Conservation (phyloP, 768 basidiomycete genomes). For the Tremella yokohamensis region DNA sequence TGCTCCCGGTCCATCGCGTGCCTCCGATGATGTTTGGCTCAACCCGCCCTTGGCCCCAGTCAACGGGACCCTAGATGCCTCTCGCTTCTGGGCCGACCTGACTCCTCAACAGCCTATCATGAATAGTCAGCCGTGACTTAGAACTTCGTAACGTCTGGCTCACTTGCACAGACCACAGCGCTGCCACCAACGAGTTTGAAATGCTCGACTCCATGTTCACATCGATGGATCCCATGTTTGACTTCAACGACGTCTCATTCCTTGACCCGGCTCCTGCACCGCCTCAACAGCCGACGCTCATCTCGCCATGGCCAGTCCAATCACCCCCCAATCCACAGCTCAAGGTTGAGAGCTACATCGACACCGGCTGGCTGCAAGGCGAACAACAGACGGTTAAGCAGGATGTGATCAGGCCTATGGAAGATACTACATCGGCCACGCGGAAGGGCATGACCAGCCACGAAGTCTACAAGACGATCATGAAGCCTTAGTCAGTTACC, state of each 20-base stretch:
- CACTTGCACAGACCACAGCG: constrained; percentile 60
- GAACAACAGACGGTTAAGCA: neutral
- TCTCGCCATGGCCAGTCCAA: neutral
- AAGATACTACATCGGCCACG: constrained; percentile 1
- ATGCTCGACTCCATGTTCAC: constrained; percentile 89
- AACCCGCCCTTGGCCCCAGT: neutral
- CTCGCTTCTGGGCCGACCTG: neutral
- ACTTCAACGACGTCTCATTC: neutral
- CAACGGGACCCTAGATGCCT: neutral
- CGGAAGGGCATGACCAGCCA: constrained; percentile 24
- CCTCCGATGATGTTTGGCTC: constrained; percentile 21
- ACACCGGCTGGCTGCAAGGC: neutral
- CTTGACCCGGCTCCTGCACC: neutral
- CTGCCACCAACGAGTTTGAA: constrained; percentile 89
- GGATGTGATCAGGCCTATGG: neutral
- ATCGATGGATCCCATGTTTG: constrained; percentile 48
- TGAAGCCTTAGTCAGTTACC: constrained; percentile 61
- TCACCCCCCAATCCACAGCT: neutral
- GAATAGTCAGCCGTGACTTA: no score
- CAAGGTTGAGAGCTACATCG: constrained; percentile 1
- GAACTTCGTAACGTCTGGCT: no score
- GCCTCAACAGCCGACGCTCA: neutral
- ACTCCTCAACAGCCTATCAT: neutral
- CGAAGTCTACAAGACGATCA: constrained; percentile 64
- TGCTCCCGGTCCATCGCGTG: constrained; percentile 11